phyloP scores from a whole-genome alignment of 1,284 basidiomycete species.

The Puccinia novopanici region DNA sequence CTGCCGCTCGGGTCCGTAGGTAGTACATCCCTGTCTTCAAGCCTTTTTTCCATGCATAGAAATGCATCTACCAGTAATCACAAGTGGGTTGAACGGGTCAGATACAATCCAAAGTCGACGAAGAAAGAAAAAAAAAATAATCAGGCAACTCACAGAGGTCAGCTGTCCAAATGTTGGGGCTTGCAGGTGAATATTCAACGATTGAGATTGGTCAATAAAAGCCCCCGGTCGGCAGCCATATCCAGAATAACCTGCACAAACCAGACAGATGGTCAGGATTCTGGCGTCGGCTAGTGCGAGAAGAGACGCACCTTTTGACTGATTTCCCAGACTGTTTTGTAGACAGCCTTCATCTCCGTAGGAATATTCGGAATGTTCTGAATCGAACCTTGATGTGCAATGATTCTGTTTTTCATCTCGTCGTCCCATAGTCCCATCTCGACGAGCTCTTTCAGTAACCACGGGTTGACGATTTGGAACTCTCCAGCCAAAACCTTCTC shows the following conservation, averaged over 20 bases:
- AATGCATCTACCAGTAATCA: conserved; percentile 72
- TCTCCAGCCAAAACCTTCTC: conserved; percentile 98
- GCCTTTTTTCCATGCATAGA: conserved; percentile 99
- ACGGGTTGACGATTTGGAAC: conserved; percentile 98
- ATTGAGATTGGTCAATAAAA: conserved; percentile 86
- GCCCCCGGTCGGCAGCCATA: conserved; percentile 95
- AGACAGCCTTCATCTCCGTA: conserved; percentile 87
- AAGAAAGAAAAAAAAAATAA: neutral
- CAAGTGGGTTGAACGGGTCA: too few relatives aligned
- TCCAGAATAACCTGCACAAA: conserved; percentile 70
- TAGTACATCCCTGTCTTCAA: conserved; percentile 94
- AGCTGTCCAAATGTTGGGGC: conserved; percentile 90
- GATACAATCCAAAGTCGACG: neutral
- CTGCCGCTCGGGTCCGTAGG: conserved; percentile 88
- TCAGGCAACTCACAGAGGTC: conserved; percentile 51
- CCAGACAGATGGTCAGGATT: neutral
- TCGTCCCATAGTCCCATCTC: conserved; percentile 95
- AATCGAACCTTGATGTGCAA: conserved; percentile 90
- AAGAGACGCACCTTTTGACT: conserved; percentile 76
- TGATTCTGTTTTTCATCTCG: conserved; percentile 98
- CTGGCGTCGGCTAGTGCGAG: neutral
- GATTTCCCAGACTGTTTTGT: conserved; percentile 99
- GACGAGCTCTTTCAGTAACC: conserved; percentile 95
- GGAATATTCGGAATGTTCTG: conserved; percentile 86
- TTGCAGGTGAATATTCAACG: conserved; percentile 87